These are phyloP conservation scores for Iberis pinnata DNA, from an alignment of 345 rosid species.

Conservation along the genomic window DNA sequence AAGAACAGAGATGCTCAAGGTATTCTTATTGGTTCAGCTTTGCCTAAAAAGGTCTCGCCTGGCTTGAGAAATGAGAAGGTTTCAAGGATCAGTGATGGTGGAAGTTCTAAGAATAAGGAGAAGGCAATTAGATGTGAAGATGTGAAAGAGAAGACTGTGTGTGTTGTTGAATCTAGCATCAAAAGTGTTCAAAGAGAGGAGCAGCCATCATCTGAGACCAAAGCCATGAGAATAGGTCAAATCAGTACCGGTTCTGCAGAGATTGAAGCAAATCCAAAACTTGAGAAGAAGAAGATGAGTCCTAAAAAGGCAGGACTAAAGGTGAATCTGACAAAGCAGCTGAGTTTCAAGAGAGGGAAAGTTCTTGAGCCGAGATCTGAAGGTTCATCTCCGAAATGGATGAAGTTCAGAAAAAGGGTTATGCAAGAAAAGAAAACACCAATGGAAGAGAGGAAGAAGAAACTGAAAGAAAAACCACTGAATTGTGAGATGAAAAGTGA, in stretches of 20 bases:
- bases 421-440: conserved; percentile 30
- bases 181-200: conserved; percentile 6
- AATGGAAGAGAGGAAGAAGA: conserved; percentile 24
- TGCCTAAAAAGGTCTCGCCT: conserved; percentile 20
- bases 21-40: conserved; percentile 16
- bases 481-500: conserved; percentile 16
- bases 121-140: conserved; percentile 20
- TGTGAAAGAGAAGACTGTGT: conserved; percentile 41
- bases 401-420: conserved; percentile 43
- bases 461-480: conserved; percentile 21
- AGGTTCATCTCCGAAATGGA: conserved; percentile 39
- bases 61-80: conserved; percentile 23
- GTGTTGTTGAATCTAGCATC: conserved; percentile 36
- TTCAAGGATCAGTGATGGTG: conserved; percentile 19
- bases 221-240: conserved; percentile 21
- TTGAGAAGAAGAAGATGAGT: conserved; percentile 18
- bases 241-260: conserved; percentile 18
- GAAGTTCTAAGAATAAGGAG: conserved; percentile 12
- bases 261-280: conserved; percentile 11
- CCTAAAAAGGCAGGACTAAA: conserved; percentile 28
- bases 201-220: no score
- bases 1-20: conserved; percentile 18
- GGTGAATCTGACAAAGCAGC: conserved; percentile 21
- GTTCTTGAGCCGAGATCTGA: conserved; percentile 41
- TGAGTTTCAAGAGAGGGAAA: conserved; percentile 53